These are phyloP conservation scores for Chytriomyces sp. DNA, from an alignment of 192 early-diverging fungal species.

Conservation along the genomic window DNA sequence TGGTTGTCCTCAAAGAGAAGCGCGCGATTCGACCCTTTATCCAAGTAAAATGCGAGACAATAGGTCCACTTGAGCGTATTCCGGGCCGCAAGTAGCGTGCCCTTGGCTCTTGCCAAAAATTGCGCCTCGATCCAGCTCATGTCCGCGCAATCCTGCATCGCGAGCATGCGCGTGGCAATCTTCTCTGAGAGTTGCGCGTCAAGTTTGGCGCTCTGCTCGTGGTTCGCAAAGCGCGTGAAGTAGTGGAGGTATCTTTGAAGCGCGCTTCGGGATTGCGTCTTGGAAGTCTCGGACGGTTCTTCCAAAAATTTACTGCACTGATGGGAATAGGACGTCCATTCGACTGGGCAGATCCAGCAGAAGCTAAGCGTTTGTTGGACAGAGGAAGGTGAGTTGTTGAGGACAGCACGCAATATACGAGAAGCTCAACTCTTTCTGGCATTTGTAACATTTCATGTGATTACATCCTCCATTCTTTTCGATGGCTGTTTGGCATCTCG, in stretches of 20 bases:
- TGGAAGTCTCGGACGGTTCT: conserved; percentile 71
- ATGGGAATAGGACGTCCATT: conserved; percentile 93
- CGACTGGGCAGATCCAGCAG: conserved; percentile 98
- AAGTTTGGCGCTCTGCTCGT: conserved; percentile 91
- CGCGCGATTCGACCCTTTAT: conserved; percentile 74
- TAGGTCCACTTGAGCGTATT: conserved; percentile 97
- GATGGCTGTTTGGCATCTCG: conserved; percentile 89
- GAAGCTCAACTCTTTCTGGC: conserved; percentile 71
- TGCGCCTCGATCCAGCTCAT: conserved; percentile 98
- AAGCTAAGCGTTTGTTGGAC: no score
- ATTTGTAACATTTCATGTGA: conserved; percentile 99
- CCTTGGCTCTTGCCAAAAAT: conserved; percentile 90
- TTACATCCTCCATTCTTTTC: conserved; percentile 99
- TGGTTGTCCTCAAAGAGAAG: conserved; percentile 97
- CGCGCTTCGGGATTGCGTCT: not conserved
- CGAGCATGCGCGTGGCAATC: conserved; percentile 92
- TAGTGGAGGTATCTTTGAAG: conserved; percentile 58
- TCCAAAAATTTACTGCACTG: conserved; percentile 87
- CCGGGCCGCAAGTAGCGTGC: conserved; percentile 84
- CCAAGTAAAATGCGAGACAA: conserved; percentile 91
- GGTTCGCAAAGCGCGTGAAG: conserved; percentile 95
- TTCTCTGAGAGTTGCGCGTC: conserved; percentile 75
- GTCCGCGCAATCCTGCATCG: conserved; percentile 83
- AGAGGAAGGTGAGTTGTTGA: not conserved
- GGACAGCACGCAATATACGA: not conserved